Percentiles rank a stretch among this genome's conserved stretches.
These are phyloP conservation scores for Ormosia semicastrata DNA, from an alignment of 306 rosid genomes.

Conservation along the genomic window DNA sequence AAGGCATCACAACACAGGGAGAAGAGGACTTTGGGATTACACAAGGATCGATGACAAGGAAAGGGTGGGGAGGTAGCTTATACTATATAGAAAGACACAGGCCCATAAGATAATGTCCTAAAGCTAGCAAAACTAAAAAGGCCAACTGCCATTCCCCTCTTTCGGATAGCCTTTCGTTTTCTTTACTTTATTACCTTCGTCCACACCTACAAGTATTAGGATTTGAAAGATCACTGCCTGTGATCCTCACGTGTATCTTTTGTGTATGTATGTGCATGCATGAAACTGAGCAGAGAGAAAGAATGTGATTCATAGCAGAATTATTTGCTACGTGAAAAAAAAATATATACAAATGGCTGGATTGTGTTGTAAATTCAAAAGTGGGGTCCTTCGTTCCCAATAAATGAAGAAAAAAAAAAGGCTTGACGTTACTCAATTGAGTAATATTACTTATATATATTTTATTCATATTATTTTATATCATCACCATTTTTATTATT, in stretches of 20 bases:
- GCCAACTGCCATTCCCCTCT: slow-evolving; percentile 42
- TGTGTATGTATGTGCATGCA: slow-evolving; percentile 19
- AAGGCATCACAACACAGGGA: slow-evolving; percentile 5
- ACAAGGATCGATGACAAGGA: slow-evolving; percentile 22
- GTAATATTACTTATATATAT: too few relatives aligned
- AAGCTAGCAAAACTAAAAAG: slow-evolving; percentile 30
- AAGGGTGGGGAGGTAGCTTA: slow-evolving; percentile 17
- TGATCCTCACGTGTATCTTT: slow-evolving; percentile 40
- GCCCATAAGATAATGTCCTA: slow-evolving; percentile 37
- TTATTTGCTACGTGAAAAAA: not conserved
- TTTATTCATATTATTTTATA: too few relatives aligned
- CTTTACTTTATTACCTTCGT: slow-evolving; percentile 51
- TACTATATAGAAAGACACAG: slow-evolving; percentile 6
- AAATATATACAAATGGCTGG: not conserved
- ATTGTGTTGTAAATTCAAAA: not conserved
- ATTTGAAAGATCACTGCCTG: slow-evolving; percentile 15
- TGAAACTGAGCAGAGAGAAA: not conserved
- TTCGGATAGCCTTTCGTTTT: slow-evolving; percentile 49
- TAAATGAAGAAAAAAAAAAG: not conserved
- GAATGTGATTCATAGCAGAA: not conserved
- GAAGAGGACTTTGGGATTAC: slow-evolving; percentile 20
- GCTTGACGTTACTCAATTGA: too few relatives aligned
- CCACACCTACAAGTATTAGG: slow-evolving; percentile 37
- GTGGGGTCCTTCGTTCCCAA: slow-evolving; percentile 1
- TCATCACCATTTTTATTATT: too few relatives aligned